Conservation (phyloP, 805 yeast species). For the Candida yuanshanica region DNA sequence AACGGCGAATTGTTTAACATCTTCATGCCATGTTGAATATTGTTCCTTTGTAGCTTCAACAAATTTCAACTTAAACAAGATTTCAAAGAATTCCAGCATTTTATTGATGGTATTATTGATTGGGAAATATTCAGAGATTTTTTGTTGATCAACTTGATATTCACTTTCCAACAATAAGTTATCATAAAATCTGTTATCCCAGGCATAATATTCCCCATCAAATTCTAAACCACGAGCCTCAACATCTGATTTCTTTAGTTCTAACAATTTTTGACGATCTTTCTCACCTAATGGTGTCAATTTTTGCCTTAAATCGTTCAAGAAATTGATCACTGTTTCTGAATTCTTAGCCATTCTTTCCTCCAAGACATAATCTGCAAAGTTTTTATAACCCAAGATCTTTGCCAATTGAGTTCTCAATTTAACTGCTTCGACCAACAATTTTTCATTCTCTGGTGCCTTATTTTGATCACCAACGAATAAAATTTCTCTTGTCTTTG, state of each 20-base stretch:
- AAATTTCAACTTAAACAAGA: constrained; percentile 63
- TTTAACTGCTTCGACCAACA: constrained; percentile 54
- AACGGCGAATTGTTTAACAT: constrained; percentile 68
- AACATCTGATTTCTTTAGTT: constrained; percentile 50
- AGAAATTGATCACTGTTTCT: constrained; percentile 52
- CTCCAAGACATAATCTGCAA: constrained; percentile 66
- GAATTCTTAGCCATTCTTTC: constrained; percentile 76
- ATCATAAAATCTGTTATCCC: constrained; percentile 72
- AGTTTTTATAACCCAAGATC: constrained; percentile 59
- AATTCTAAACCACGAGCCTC: constrained; percentile 36
- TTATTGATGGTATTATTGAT: constrained; percentile 57
- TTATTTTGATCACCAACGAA: constrained; percentile 65
- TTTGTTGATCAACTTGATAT: constrained; percentile 65
- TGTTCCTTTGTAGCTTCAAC: constrained; percentile 35
- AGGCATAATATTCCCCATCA: constrained; percentile 45
- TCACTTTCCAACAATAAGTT: constrained; percentile 60
- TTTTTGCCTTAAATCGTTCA: constrained; percentile 54
- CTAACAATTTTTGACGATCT: constrained; percentile 44
- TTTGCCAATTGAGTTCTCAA: constrained; percentile 59
- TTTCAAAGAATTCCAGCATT: constrained; percentile 70
- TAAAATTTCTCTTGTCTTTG: constrained; percentile 62
- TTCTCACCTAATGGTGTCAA: constrained; percentile 52
- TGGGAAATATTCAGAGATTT: constrained; percentile 76
- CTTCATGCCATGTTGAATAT: constrained; percentile 64
- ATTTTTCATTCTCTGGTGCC: constrained; percentile 55